These are phyloP conservation scores for Drechslera avenae DNA, from an alignment of 2,329 filamentous ascomycete genomes.

Conservation along the genomic window DNA sequence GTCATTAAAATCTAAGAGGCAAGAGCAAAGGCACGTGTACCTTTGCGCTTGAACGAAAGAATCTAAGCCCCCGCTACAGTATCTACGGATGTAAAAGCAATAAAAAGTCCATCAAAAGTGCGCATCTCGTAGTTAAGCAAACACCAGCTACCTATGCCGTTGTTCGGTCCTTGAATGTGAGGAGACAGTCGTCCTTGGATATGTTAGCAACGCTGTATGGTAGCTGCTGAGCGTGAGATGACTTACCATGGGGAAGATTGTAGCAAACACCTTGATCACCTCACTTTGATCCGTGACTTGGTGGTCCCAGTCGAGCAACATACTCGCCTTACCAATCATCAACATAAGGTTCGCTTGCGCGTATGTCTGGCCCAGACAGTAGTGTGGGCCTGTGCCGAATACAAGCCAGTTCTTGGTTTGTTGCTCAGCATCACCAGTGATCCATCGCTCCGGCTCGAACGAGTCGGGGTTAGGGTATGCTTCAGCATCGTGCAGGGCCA, in stretches of 20 bases:
- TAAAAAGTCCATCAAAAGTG: conserved; percentile 29
- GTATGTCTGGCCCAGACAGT: conserved; percentile 93
- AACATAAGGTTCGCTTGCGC: conserved; percentile 86
- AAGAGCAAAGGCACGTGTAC: conserved; percentile 16
- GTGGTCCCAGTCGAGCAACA: conserved; percentile 89
- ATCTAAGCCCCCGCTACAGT: conserved; percentile 17
- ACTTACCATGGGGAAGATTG: conserved; percentile 92
- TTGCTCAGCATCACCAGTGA: conserved; percentile 84
- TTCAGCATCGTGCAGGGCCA: conserved; percentile 88
- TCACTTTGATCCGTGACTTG: conserved; percentile 82
- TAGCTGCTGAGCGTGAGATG: conserved; percentile 1
- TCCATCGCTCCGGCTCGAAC: conserved; percentile 64
- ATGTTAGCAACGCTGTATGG: conserved; percentile 21
- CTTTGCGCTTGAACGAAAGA: conserved; percentile 23
- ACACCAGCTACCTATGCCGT: conserved; percentile 27
- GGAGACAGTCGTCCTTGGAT: conserved; percentile 76
- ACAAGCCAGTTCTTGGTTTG: conserved; percentile 97
- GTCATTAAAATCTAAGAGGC: conserved; percentile 37
- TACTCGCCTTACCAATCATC: conserved; percentile 86
- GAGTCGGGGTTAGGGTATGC: conserved; percentile 86
- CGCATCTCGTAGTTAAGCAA: conserved; percentile 21
- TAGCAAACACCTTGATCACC: conserved; percentile 97
- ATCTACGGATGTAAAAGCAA: conserved; percentile 33
- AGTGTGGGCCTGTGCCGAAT: conserved; percentile 93
- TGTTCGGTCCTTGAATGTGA: conserved; percentile 65